Base-by-base conservation (phyloP, 2,329 filamentous ascomycete genomes). In the Emmonsiellopsis sp. region DNA sequence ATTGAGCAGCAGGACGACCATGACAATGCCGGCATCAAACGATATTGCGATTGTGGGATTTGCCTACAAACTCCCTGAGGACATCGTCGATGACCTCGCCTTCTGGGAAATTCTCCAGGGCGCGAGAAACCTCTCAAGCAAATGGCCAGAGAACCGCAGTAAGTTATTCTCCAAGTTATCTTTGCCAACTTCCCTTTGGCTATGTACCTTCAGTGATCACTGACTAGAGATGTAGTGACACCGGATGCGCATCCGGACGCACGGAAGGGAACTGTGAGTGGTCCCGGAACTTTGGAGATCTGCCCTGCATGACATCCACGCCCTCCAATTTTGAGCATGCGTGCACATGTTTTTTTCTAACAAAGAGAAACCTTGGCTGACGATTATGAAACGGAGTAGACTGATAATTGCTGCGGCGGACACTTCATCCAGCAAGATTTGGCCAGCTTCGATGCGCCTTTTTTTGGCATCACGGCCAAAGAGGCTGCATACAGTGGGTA, bases 381-480 rank as follows among this genome's bases (percentile, higher is more conserved):
- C 9, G 14, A 44, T 10, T 27, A 27, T 11, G 3, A 44, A 40
- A 44, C 14, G 42, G n/a, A 14, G 42, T 17, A 50, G 48, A 39
- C 8, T 27, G 8, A 50, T 21, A 37, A 17, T 33, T n/a, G 32
- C n/a, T n/a, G 32, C n/a, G 57, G 57, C 13, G 57, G 54, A 11
- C 57, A 59, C 48, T 59, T 59, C 33, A 40, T 58, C 49, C 42
- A 49, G 32, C 31, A 56, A 50, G 44, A 58, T 40, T 31, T 49
- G 42, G 33, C 55, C 14, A 49, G 49, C n/a, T 60, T 60, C 43
- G 58, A 60, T 43, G 51, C 55, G 10, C 53, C 49, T 1, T 57
- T 58, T 43, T 60, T 60, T 37, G 46, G 36, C 13, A 36, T 60
- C 31, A 57, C 52, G 31, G 46, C 46, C 14, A 49, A 52, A 8